phyloP scores from a whole-genome alignment of 345 rosid genomes.

The Camelina sativa region DNA sequence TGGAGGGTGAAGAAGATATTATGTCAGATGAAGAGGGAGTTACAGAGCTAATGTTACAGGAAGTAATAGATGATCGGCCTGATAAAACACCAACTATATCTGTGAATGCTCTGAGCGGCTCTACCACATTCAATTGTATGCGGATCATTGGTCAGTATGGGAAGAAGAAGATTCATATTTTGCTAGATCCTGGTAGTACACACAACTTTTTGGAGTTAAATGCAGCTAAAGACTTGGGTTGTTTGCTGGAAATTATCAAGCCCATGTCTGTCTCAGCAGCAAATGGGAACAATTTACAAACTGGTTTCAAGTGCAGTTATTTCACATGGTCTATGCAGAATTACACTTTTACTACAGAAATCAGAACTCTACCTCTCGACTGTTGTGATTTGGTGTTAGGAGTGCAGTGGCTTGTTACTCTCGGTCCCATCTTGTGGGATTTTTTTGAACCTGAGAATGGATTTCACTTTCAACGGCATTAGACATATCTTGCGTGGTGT shows the following conservation, averaged over 20 bases:
- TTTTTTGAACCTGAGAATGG: neutral
- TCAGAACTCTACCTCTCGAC: neutral
- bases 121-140: neutral
- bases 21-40: neutral
- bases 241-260: neutral
- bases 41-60: too few relatives aligned
- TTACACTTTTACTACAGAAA: neutral
- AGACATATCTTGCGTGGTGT: neutral
- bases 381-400: neutral
- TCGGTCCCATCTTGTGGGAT: neutral
- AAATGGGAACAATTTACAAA: too few relatives aligned
- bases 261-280: neutral
- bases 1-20: too few relatives aligned
- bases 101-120: neutral
- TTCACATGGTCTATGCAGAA: too few relatives aligned
- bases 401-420: neutral
- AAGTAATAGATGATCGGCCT: too few relatives aligned
- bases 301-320: too few relatives aligned
- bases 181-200: neutral
- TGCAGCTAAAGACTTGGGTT: neutral
- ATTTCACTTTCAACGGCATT: neutral
- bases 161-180: neutral
- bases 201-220: neutral
- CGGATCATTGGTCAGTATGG: neutral
- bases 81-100: neutral